Base-by-base conservation (phyloP, 345 rosid species). In the Laguncularia racemosa region DNA sequence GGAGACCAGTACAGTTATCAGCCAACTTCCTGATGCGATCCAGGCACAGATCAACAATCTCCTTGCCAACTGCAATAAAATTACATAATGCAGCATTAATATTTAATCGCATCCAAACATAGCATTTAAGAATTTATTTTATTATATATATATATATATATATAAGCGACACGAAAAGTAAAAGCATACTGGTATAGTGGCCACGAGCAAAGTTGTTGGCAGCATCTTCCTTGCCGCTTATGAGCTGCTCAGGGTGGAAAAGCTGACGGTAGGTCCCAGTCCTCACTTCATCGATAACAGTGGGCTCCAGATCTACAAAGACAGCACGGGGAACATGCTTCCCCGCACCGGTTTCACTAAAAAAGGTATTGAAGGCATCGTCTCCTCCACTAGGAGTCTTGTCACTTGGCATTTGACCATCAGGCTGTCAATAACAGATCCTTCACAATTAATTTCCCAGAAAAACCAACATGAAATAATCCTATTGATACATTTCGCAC, bases 161-260 rank as follows among this genome's bases (percentile, higher is more conserved):
- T n/a, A n/a, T n/a, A n/a, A n/a, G n/a, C n/a, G n/a, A n/a, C n/a
- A n/a, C n/a, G n/a, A n/a, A n/a, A n/a, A n/a, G 26, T 1, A 20
- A 13, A 52, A 51, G 56, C 40, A 33, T 73, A 84, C 87, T 83
- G 68, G 93, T 85, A 68, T 85, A 85, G 69, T 85, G 93, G 0
- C 93, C 89, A 73, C 93, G 86, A 55, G 93, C 93, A 56, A 85
- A 85, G 71, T 85, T 85, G 81, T 85, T 85, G 63, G 93, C 93
- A 57, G 89, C 86, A 47, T 85, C 89, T 69, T 85, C 89, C 73
- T 85, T 85, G 55, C 93, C 93, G 12, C 86, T 83, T 68, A 85
- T 85, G 68, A 77, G 78, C 16, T 73, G 81, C 50, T 77, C 81
- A 2, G 81, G 81, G 64, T 77, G 81, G 66, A 75, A 78, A 53